Evolutionary conservation across 371 early-diverging fungal genomes (phyloP), one percentile per base, ranked within the genome.

Genomic region (Fennellomyces sp.): DNA sequence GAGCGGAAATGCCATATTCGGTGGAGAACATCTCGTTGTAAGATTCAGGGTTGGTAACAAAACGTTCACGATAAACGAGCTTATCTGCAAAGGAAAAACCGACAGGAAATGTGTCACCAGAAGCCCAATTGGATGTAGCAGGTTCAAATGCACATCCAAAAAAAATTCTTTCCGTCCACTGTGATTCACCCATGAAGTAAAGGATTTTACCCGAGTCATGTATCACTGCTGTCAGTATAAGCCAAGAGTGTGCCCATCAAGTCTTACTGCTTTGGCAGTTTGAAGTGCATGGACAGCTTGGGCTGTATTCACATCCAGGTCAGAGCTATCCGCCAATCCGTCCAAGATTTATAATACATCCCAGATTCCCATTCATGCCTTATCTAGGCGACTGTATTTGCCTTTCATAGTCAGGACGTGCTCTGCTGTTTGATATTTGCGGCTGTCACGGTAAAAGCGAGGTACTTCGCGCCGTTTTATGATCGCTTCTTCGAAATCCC

Each of bases 121-220:
- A 25, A 2, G 39, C 55, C 55, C 39, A 45, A 6, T 19, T 21
- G 21, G 5, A 21, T 45, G n/a, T 23, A 45, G 4, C 1, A 39
- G 4, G 39, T 39, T 39, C 5, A 45, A 15, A 42, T 42, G 49
- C 45, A 52, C 51, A 57, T 3, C 57, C 49, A 17, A 45, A 54
- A 29, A 49, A 50, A 21, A 31, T 42, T 35, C 60, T 57, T 58
- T 82, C 84, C 28, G 79, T 69, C 84, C 83, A 85, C 56, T 86
- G 86, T 19, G 78, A 73, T 21, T 78, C 82, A 2, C 76, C 83
- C 42, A 72, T 52, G 31, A 83, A 75, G 36, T 66, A 72, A 7
- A 86, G 52, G 26, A 79, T 68, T 64, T 86, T 86, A 12, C 87
- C 87, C 10, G 82, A 60, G 56, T 86, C 87, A 64, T 86, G 87